Evolutionary conservation across 2,329 filamentous ascomycete genomes (phyloP), one percentile per base, ranked within the genome.

Genomic region (Xenosphaeropsis pyriputrescens): DNA sequence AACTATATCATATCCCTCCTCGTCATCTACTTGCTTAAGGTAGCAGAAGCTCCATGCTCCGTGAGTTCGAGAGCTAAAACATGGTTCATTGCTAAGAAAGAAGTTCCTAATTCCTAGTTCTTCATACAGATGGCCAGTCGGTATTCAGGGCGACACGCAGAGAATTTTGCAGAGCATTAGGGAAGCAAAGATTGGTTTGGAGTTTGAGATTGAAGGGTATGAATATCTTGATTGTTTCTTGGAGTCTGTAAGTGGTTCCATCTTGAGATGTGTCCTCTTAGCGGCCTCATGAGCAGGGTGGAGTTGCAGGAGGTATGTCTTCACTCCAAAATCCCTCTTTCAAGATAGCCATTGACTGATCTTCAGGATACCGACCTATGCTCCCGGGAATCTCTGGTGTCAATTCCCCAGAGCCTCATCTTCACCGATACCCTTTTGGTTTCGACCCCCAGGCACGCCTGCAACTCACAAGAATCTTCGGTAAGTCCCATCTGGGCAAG

Each of bases 351-450:
- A 19, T 19, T 19, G 18, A 19, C 18, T 19, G 8, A 19, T 19
- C 8, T 19, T 8, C 18, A 19, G n/a, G 78, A 75, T 51, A 64
- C 65, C 13, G 72, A 68, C 49, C 52, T 69, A 4, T 69, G 78
- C 51, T 70, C 67, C 4, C 75, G 72, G 67, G 75, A 85, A 48
- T 68, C 72, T 56, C 62, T 81, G 1, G 62, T 61, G 9, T 59
- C 64, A 35, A 79, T 85, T 41, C 61, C 85, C 15, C 54, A 61
- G 4, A 67, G 83, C 55, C 55, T 67, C 29, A 65, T 65, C 8
- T 74, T 68, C 44, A 62, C 79, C 47, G 77, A 70, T 51, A 85
- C 85, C 47, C 62, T 84, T 15, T 59, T 82, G 16, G 74, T 79
- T 50, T n/a, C n/a, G n/a, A 61, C 79, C 29, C n/a, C n/a, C n/a